Conservation (phyloP, 768 basidiomycete species). For the Neoboletus brunneissimus region DNA sequence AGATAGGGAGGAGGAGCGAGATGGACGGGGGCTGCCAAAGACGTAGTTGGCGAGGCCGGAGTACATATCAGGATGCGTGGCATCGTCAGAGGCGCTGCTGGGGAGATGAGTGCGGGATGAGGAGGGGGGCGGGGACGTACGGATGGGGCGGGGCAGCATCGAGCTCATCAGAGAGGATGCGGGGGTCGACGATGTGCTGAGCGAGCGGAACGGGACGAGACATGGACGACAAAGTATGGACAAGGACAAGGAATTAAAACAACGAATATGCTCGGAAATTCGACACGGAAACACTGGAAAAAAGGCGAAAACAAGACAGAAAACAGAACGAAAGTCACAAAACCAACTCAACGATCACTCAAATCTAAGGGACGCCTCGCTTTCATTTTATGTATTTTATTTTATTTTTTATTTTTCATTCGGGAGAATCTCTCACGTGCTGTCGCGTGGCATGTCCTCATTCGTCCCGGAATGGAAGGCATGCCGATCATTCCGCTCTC, state of each 20-base stretch:
- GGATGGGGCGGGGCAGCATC: neutral
- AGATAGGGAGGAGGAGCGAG: slow-evolving; percentile 14
- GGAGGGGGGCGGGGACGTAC: neutral
- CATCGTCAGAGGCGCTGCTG: neutral
- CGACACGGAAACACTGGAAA: too few species aligned
- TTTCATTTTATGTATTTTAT: slow-evolving; percentile 12
- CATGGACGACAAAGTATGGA: slow-evolving; percentile 20
- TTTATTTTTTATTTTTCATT: neutral
- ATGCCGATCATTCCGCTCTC: neutral
- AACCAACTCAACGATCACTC: neutral
- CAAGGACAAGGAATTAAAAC: slow-evolving; percentile 2
- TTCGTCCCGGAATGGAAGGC: neutral
- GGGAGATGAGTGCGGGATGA: neutral
- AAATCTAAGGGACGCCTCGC: neutral
- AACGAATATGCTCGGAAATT: neutral
- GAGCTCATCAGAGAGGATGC: slow-evolving; percentile 28
- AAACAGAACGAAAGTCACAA: neutral
- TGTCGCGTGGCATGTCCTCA: slow-evolving; percentile 22
- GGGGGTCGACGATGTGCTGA: slow-evolving; percentile 30
- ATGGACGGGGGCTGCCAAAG: slow-evolving; percentile 36
- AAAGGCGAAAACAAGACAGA: neutral
- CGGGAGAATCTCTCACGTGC: slow-evolving; percentile 24
- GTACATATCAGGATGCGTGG: slow-evolving; percentile 30
- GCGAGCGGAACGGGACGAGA: slow-evolving; percentile 16
- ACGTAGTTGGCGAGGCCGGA: slow-evolving; percentile 41